phyloP scores from a whole-genome alignment of 2,329 filamentous ascomycete genomes.

The Ambrosiella cleistominuta region DNA sequence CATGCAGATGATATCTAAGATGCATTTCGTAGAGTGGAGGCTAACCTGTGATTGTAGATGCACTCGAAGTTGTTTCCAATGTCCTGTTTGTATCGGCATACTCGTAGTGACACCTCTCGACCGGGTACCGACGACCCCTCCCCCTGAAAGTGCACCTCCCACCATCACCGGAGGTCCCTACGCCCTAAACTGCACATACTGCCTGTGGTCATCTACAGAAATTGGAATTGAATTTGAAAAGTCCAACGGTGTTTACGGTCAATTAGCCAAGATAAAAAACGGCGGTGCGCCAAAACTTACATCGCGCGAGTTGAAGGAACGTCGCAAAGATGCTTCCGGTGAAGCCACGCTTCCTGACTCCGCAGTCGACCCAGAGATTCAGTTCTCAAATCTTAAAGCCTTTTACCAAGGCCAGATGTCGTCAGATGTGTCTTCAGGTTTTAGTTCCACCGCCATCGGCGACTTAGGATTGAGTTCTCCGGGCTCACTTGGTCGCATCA shows the following conservation, averaged over 20 bases:
- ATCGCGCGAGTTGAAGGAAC: constrained; percentile 32
- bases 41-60: constrained; percentile 37
- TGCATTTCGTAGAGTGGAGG: not conserved
- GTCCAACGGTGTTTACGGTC: constrained; percentile 66
- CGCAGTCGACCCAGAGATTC: constrained; percentile 44
- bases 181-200: constrained; percentile 74
- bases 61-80: constrained; percentile 88
- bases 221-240: constrained; percentile 83
- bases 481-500: constrained; percentile 67
- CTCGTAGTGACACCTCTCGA: constrained; percentile 59
- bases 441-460: constrained; percentile 21
- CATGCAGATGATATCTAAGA: not conserved
- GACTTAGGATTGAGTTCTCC: constrained; percentile 55
- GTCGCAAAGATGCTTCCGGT: constrained; percentile 28
- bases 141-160: constrained; percentile 22
- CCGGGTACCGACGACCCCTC: constrained; percentile 27
- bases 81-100: constrained; percentile 62
- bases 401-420: constrained; percentile 68
- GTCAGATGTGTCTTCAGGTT: constrained; percentile 38
- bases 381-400: constrained; percentile 54
- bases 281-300: constrained; percentile 36
- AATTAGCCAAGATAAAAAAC: constrained; percentile 55
- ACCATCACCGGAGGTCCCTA: constrained; percentile 36
- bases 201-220: constrained; percentile 81
- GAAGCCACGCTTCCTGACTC: constrained; percentile 22